Percentiles rank a stretch among this genome's conserved stretches.
phyloP scores from a whole-genome alignment of 164 flowering plant genomes.

The Saururus chinensis region DNA sequence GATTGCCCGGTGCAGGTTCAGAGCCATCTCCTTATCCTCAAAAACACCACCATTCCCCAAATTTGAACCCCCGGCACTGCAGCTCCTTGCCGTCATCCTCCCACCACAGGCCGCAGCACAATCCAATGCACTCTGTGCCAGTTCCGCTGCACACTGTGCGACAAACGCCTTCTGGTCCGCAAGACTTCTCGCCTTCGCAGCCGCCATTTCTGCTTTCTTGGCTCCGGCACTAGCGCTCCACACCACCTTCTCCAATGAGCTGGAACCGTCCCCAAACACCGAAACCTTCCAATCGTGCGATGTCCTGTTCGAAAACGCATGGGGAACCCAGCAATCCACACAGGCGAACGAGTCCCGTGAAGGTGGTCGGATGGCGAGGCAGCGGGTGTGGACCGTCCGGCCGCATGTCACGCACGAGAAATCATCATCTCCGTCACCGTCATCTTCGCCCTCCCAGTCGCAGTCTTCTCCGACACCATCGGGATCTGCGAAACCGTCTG shows the following conservation, averaged over 20 bases:
- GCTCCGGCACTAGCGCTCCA: conserved; percentile 24
- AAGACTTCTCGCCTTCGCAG: conserved; percentile 23
- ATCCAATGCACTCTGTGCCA: conserved; percentile 21
- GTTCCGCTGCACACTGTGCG: conserved; percentile 25
- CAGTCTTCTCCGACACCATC: no score
- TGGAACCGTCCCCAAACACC: background rate
- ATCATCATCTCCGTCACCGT: background rate
- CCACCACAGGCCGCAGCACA: conserved; percentile 11
- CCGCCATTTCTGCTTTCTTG: conserved; percentile 23
- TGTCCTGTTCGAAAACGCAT: conserved; percentile 6
- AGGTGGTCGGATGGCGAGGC: conserved; percentile 17
- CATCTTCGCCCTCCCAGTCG: no score
- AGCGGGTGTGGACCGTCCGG: conserved; percentile 30
- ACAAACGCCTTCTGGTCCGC: conserved; percentile 23
- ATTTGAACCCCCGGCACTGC: background rate
- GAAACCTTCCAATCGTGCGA: background rate
- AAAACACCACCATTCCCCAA: conserved; percentile 3
- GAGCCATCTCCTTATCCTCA: conserved; percentile 39
- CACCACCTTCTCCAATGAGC: conserved; percentile 22
- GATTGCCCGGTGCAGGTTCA: conserved; percentile 37
- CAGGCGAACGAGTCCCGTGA: conserved; percentile 24
- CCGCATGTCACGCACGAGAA: conserved; percentile 28
- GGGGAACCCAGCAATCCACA: conserved; percentile 75
- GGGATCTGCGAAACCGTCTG: no score
- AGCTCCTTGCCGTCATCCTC: conserved; percentile 1